phyloP scores from a whole-genome alignment of 2,329 filamentous ascomycete species.

The Aspergillus sp. region DNA sequence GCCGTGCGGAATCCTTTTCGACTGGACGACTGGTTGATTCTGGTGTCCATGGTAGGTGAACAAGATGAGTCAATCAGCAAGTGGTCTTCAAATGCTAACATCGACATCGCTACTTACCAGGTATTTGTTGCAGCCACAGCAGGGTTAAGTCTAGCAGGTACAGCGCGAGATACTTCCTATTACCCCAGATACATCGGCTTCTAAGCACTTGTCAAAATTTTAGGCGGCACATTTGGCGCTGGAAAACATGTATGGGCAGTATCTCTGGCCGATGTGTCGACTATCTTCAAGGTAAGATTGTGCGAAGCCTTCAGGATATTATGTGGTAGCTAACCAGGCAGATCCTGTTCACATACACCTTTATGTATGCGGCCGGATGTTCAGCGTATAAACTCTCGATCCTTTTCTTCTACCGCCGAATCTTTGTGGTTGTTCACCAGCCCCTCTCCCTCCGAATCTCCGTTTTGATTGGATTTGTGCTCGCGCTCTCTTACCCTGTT shows the following conservation, averaged over 20 bases:
- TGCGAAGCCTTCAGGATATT: background rate
- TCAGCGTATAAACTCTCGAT: slow-evolving; percentile 24
- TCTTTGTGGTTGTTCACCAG: slow-evolving; percentile 18
- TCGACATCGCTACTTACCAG: background rate
- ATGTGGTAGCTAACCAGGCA: background rate
- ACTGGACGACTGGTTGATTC: slow-evolving; percentile 21
- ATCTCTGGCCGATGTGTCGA: slow-evolving; percentile 10
- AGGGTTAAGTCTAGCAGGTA: slow-evolving; percentile 12
- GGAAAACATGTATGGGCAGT: slow-evolving; percentile 19
- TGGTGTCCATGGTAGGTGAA: slow-evolving; percentile 13
- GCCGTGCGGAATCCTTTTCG: slow-evolving; percentile 13
- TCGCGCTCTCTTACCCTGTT: slow-evolving; percentile 18
- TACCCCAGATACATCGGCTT: background rate
- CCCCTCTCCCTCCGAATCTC: slow-evolving; percentile 10
- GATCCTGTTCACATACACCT: slow-evolving; percentile 18
- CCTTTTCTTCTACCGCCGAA: slow-evolving; percentile 27
- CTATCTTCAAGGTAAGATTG: slow-evolving; percentile 14
- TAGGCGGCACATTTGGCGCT: slow-evolving; percentile 14
- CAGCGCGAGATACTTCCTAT: background rate
- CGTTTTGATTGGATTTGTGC: slow-evolving; percentile 10
- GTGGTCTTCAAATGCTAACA: background rate
- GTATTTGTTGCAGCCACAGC: slow-evolving; percentile 12
- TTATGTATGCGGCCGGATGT: slow-evolving; percentile 20
- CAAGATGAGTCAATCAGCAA: background rate
- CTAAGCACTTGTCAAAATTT: background rate